Base-by-base conservation (phyloP, 2,329 filamentous ascomycete species). In the Penicillium sp. region DNA sequence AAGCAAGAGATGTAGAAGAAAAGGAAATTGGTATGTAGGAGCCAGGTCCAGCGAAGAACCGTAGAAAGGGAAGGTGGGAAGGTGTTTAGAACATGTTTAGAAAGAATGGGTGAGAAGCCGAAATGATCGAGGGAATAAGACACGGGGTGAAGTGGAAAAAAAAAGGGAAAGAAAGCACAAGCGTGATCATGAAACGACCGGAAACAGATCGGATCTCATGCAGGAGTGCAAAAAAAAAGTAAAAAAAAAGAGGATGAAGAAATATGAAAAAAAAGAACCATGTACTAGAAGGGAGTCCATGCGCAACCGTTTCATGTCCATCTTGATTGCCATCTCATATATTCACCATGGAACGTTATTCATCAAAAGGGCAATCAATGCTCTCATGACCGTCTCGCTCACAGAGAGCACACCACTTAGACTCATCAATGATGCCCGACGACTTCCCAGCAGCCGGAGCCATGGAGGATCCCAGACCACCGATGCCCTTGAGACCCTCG, bases 361-460 rank as follows among this genome's bases (percentile, higher is more conserved):
- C 91, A 75, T 96, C 92, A 72, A 96, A 89, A 10, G 92, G 91
- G 73, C 92, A 96, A 72, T 95, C 91, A 55, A 96, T 92, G 67
- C 93, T 97, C 73, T 97, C 90, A 70, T 99, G 94, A 12, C 94
- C 94, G 66, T 99, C 94, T 56, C 90, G 85, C 78, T 99, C 94
- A 70, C 94, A 99, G 37, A 97, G 80, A 13, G 94, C 94, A 73
- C 94, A 99, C 94, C 94, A 99, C 75, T 96, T 97, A 56, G 87
- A 84, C 48, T 87, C 84, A 65, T 97, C 91, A 59, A 93, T 80
- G 40, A 90, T 77, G 1, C 89, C 88, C 49, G 86, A 91, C 59
- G 87, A 84, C 75, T 91, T 93, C 46, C 90, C 90, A 4, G 89
- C 87, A 20, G 90, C 82, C 2, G 89, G 86, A 2, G 84, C 85